A percentile compares a stretch with the other conserved stretches of the same genome.
Conservation (phyloP, 2,329 filamentous ascomycete species). For the Aureobasidium sp. region DNA sequence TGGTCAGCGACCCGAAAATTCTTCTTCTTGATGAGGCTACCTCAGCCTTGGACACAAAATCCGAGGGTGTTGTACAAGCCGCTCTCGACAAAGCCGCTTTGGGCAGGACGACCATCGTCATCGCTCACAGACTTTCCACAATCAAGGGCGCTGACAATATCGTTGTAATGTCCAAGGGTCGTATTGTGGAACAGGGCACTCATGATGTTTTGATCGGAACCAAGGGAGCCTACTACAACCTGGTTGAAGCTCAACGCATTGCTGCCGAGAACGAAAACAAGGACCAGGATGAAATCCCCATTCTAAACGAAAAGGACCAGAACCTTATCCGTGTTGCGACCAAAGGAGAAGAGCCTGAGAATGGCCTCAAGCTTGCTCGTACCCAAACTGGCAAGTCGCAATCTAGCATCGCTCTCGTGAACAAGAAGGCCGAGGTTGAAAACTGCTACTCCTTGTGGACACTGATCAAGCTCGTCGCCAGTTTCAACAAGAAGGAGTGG, state of each 20-base stretch:
- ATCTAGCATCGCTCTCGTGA: constrained; percentile 63
- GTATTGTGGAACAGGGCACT: constrained; percentile 86
- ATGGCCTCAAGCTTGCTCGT: constrained; percentile 46
- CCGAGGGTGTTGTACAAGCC: constrained; percentile 87
- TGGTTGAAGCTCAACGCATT: constrained; percentile 85
- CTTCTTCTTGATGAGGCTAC: constrained; percentile 92
- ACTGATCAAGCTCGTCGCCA: constrained; percentile 68
- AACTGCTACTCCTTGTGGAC: constrained; percentile 58
- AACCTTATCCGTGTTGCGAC: constrained; percentile 20
- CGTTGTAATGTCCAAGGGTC: constrained; percentile 77
- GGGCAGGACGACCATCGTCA: constrained; percentile 89
- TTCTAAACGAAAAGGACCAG: constrained; percentile 24
- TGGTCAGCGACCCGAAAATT: constrained; percentile 87
- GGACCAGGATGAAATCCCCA: constrained; percentile 38
- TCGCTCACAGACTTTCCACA: constrained; percentile 86
- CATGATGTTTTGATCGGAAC: constrained; percentile 69
- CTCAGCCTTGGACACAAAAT: constrained; percentile 86
- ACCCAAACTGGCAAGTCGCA: constrained; percentile 45
- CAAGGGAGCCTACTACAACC: constrained; percentile 67
- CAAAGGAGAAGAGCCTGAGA: constrained; percentile 34
- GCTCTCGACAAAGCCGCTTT: constrained; percentile 78
- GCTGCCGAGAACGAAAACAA: constrained; percentile 51
- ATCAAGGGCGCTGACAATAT: constrained; percentile 94
- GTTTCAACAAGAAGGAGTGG: constrained; percentile 70
- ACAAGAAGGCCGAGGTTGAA: constrained; percentile 42